phyloP scores from a whole-genome alignment of 768 basidiomycete genomes.

The Daedaleopsis sinensis region DNA sequence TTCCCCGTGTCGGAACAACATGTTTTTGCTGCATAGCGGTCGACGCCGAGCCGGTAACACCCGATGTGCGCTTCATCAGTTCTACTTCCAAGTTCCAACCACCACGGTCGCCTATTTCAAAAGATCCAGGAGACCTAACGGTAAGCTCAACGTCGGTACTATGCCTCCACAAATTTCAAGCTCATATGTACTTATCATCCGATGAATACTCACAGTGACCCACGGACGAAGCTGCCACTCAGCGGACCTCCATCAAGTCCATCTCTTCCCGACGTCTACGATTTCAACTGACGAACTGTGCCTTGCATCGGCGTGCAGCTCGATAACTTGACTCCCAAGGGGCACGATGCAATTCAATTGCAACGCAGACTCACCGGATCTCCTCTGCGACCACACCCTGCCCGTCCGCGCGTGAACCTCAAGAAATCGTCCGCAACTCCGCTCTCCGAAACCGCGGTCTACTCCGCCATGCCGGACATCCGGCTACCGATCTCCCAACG shows the following conservation, averaged over 20 bases:
- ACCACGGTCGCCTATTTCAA: too few relatives aligned
- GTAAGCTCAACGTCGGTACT: too few relatives aligned
- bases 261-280: constrained; percentile 6
- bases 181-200: too few relatives aligned
- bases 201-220: too few relatives aligned
- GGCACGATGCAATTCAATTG: too few relatives aligned
- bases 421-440: constrained; percentile 47
- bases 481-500: constrained; percentile 47
- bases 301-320: not conserved
- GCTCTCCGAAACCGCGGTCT: constrained; percentile 43
- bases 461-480: constrained; percentile 55
- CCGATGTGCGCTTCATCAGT: too few relatives aligned
- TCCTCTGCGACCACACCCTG: constrained; percentile 42
- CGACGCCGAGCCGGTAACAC: too few relatives aligned
- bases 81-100: too few relatives aligned
- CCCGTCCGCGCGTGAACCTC: constrained; percentile 44
- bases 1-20: constrained; percentile 25
- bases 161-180: too few relatives aligned
- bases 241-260: constrained; percentile 4
- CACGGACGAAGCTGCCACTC: not conserved
- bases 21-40: constrained; percentile 1
- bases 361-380: constrained; percentile 37
- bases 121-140: too few relatives aligned
- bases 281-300: constrained; percentile 18
- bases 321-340: too few relatives aligned